Conservation (phyloP, 441 rosid genomes). For the Raphanus hybrid region DNA sequence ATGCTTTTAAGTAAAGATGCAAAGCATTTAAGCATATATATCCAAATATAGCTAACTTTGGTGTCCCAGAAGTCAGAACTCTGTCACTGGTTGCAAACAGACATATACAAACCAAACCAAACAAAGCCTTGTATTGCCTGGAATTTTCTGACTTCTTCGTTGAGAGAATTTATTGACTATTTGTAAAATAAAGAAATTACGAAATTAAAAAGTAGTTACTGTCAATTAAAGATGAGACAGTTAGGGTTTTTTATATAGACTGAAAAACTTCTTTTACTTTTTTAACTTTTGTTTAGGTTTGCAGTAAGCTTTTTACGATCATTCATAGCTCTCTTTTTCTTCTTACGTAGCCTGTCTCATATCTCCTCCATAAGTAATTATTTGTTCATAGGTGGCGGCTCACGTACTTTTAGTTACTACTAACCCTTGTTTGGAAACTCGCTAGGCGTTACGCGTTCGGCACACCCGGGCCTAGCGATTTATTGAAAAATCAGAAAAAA, state of each 20-base stretch:
- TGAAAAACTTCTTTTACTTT: slow-evolving; percentile 26
- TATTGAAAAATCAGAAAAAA: too few relatives aligned
- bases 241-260: slow-evolving; percentile 33
- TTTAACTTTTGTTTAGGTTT: not conserved
- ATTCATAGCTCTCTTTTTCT: slow-evolving; percentile 24
- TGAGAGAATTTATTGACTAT: slow-evolving; percentile 22
- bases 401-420: slow-evolving; percentile 22
- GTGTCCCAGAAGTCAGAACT: slow-evolving; percentile 18
- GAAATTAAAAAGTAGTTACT: slow-evolving; percentile 11
- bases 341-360: slow-evolving; percentile 29
- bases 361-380: slow-evolving; percentile 31
- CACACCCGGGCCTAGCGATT: too few relatives aligned
- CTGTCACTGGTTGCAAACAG: slow-evolving; percentile 28
- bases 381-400: slow-evolving; percentile 45
- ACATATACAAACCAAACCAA: slow-evolving; percentile 39
- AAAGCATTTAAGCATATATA: slow-evolving; percentile 31
- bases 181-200: not conserved
- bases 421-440: too few relatives aligned
- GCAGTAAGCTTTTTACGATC: slow-evolving; percentile 31
- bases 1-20: slow-evolving; percentile 2
- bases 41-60: slow-evolving; percentile 39
- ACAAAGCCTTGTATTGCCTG: slow-evolving; percentile 38
- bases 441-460: too few relatives aligned
- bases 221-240: slow-evolving; percentile 42
- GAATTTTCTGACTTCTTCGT: slow-evolving; percentile 35